A percentile compares a stretch with the other conserved stretches of the same genome.
These are phyloP conservation scores for Hortiboletus flavorubellus DNA, from an alignment of 768 basidiomycete species.

Conservation along the genomic window DNA sequence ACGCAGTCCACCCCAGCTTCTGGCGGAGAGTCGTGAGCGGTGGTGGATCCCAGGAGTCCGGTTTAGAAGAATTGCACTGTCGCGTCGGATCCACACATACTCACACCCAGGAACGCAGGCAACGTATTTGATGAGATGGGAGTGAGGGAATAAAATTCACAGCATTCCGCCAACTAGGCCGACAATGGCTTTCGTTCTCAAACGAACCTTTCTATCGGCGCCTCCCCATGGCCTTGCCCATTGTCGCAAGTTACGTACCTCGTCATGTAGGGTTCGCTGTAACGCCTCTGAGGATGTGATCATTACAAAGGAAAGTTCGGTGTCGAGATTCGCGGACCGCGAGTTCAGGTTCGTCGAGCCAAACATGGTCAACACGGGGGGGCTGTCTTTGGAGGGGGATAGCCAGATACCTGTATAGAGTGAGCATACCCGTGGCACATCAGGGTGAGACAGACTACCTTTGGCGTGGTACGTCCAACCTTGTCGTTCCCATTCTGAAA, in stretches of 20 bases:
- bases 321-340: slow-evolving; percentile 86
- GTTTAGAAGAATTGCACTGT: not conserved
- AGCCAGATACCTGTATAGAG: slow-evolving; percentile 73
- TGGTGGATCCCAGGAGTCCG: not conserved
- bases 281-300: slow-evolving; percentile 57
- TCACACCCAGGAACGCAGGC: not conserved
- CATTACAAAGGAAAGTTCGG: slow-evolving; percentile 87
- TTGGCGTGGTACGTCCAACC: slow-evolving; percentile 99
- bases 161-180: slow-evolving; percentile 68
- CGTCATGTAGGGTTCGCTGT: slow-evolving; percentile 47
- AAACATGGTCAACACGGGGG: slow-evolving; percentile 76
- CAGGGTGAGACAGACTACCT: slow-evolving; percentile 45
- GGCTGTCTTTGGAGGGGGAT: slow-evolving; percentile 49
- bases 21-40: slow-evolving; percentile 7
- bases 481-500: slow-evolving; percentile 82
- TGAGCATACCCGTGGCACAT: not conserved
- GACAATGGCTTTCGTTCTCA: slow-evolving; percentile 62
- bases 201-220: slow-evolving; percentile 51
- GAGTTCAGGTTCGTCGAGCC: slow-evolving; percentile 95
- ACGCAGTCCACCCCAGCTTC: not conserved
- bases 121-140: too few species aligned
- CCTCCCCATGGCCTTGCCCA: slow-evolving; percentile 61
- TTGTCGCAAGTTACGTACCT: slow-evolving; percentile 49
- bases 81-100: not conserved
- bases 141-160: slow-evolving; percentile 28